These are phyloP conservation scores for Breynia disticha DNA, from an alignment of 441 rosid species.

Conservation along the genomic window DNA sequence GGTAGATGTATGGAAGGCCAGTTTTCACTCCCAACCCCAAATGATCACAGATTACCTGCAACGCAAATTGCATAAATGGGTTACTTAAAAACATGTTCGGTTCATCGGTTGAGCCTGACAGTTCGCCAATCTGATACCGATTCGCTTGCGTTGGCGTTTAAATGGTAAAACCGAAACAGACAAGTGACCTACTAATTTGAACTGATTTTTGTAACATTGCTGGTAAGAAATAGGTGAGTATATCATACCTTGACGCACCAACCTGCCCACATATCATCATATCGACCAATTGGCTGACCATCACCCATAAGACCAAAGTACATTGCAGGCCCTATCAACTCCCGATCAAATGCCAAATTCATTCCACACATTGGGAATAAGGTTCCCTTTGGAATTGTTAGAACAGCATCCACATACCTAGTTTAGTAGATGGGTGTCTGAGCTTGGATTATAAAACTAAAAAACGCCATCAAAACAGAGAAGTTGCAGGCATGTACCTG, in stretches of 20 bases:
- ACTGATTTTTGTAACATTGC: too few relatives aligned
- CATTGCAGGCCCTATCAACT: constrained; percentile 92
- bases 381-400: constrained; percentile 92
- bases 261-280: constrained; percentile 99
- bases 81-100: neutral
- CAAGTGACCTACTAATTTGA: too few relatives aligned
- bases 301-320: constrained; percentile 99
- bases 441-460: neutral
- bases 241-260: constrained; percentile 75
- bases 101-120: neutral
- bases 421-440: too few relatives aligned
- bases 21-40: constrained; percentile 87
- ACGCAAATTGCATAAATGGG: constrained; percentile 3
- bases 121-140: too few relatives aligned
- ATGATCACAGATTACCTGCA: constrained; percentile 84
- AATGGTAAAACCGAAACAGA: too few relatives aligned
- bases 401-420: constrained; percentile 86
- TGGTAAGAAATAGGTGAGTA: too few relatives aligned
- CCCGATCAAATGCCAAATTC: constrained; percentile 84
- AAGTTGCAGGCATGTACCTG: constrained; percentile 38
- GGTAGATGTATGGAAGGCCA: constrained; percentile 85
- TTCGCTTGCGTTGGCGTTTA: too few relatives aligned
- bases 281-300: constrained; percentile 97
- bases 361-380: constrained; percentile 98
- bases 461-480: neutral